These are phyloP conservation scores for Pholiota molesta DNA, from an alignment of 768 basidiomycete species.

Conservation along the genomic window DNA sequence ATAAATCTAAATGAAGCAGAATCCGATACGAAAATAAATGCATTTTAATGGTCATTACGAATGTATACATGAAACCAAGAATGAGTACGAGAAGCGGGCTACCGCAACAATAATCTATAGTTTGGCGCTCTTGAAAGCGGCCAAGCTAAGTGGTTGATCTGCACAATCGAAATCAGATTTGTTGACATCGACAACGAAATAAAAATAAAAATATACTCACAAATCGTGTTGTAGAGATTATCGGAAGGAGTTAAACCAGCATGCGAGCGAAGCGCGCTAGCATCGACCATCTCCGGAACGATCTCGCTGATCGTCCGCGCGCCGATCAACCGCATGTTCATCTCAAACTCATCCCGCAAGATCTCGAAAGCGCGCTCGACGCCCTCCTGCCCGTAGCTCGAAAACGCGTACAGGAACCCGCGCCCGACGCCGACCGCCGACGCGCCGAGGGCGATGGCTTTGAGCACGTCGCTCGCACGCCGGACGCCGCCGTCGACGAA, in stretches of 20 bases:
- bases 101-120: too few relatives aligned
- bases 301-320: background rate
- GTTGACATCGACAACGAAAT: background rate
- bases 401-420: slow-evolving; percentile 87
- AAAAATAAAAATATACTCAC: slow-evolving; percentile 46
- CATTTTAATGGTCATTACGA: too few relatives aligned
- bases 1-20: too few relatives aligned
- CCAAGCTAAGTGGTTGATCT: too few relatives aligned
- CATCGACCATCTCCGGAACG: slow-evolving; percentile 78
- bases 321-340: background rate
- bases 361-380: slow-evolving; percentile 83
- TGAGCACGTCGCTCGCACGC: slow-evolving; percentile 81
- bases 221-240: slow-evolving; percentile 73
- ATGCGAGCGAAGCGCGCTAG: slow-evolving; percentile 68
- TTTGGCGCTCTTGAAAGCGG: too few relatives aligned
- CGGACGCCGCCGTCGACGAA: slow-evolving; percentile 44
- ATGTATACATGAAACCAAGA: too few relatives aligned
- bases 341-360: slow-evolving; percentile 92
- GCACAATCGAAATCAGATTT: too few relatives aligned
- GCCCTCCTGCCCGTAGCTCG: slow-evolving; percentile 85
- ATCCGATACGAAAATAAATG: too few relatives aligned
- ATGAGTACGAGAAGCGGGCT: too few relatives aligned
- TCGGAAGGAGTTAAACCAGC: slow-evolving; percentile 70
- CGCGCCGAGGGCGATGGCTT: slow-evolving; percentile 77
- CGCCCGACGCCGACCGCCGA: slow-evolving; percentile 73